Evolutionary conservation across 1,139 yeast species (phyloP), one percentile per base, ranked within the genome.

Genomic region (Nakaseomyces nivariensis): DNA sequence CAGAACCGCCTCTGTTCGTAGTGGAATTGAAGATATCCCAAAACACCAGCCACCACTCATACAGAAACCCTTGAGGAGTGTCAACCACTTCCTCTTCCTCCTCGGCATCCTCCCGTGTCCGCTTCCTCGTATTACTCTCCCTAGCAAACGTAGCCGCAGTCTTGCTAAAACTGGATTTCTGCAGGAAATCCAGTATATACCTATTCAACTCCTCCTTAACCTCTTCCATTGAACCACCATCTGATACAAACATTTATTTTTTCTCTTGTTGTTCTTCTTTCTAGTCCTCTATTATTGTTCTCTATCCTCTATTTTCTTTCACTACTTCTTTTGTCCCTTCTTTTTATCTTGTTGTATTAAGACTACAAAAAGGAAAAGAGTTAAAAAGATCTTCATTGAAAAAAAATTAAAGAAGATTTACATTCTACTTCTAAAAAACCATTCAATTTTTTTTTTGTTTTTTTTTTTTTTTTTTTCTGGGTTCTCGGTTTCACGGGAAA

Each of bases 21-120:
- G 86, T 76, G 2, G 95, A 95, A 61, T 85, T 85, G 67, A 85
- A 87, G 45, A 88, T 82, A 65, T 90, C 97, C 96, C 97, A 90
- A 64, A 89, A 90, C 33, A 89, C 81, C 70, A 82, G 89, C 97
- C 97, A 90, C 97, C 97, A 90, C 64, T 89, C 97, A 59, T 78
- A 82, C 44, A 89, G 70, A 61, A 87, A 89, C 8, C 96, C 94
- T 59, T 84, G 90, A 0, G 95, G 94, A 4, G 95, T 82, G 62
- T 88, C 88, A 29, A 17, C 45, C 9, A 34, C 78, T 79, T 77
- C 51, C 27, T 43, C 27, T 49, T 54, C 45, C 41, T 45, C 34
- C 29, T 25, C 29, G 45, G 24, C 31, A 11, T 26, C 41, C 36
- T 22, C 33, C 24, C 33, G 25, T 29, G 50, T 31, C 41, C 26